Conservation (phyloP, 768 basidiomycete genomes). For the Tricholoma terreum region DNA sequence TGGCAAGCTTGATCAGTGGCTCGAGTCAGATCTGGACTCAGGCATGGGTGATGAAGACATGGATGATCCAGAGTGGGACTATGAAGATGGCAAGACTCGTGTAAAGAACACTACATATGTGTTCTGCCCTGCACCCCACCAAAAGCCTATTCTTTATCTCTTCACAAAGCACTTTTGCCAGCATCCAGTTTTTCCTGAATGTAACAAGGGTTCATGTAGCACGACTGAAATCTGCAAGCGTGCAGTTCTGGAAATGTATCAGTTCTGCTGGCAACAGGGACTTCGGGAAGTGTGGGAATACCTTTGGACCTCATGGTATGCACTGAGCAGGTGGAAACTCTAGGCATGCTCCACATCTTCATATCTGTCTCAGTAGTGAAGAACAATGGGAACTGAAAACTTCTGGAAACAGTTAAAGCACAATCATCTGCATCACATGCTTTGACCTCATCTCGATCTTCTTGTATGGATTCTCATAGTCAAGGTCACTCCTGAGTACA, state of each 20-base stretch:
- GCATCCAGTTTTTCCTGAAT: not conserved
- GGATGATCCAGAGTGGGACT: not conserved
- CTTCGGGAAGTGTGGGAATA: slow-evolving; percentile 35
- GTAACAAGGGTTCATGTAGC: not conserved
- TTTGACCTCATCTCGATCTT: not conserved
- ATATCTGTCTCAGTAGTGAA: slow-evolving; percentile 20
- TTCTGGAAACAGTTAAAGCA: slow-evolving; percentile 24
- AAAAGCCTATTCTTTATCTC: not conserved
- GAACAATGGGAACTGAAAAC: slow-evolving; percentile 18
- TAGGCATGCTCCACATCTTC: slow-evolving; percentile 29
- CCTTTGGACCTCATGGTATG: slow-evolving; percentile 35
- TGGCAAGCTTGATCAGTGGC: not conserved
- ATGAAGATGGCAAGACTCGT: not conserved
- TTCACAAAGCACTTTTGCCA: not conserved
- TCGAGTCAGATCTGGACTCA: not conserved
- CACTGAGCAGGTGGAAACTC: slow-evolving; percentile 26
- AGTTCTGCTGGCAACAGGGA: slow-evolving; percentile 23
- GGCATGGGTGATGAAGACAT: not conserved
- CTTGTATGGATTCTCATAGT: not conserved
- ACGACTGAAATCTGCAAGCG: too few relatives aligned
- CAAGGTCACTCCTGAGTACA: not conserved
- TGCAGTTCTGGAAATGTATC: slow-evolving; percentile 34
- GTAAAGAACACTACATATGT: not conserved
- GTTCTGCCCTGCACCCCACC: not conserved
- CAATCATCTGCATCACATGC: not conserved